Base-by-base conservation (phyloP, 2,329 filamentous ascomycete species). In the Leptographium flavum region DNA sequence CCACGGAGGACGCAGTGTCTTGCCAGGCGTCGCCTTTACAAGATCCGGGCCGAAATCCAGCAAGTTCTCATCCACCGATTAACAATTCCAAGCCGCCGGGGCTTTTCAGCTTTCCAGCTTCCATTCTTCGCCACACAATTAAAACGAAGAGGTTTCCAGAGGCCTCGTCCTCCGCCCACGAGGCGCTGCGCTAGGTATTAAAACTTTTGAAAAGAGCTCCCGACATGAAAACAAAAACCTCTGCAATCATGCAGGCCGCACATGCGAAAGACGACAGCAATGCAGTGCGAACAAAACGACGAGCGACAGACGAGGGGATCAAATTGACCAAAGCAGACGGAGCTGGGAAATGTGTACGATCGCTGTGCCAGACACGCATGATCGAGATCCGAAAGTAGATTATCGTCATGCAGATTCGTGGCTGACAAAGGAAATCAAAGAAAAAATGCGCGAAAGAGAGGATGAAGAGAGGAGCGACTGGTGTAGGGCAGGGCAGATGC, bases 331-430 rank as follows among this genome's bases (percentile, higher is more conserved):
- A 23, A 25, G 19, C 19, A 11, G 19, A 36, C 10, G 19, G 8
- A 11, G n/a, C 9, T 21, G 33, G 17, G 37, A 22, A 51, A 54
- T 59, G 57, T 60, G 56, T 60, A 67, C 62, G 65, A 72, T 71
- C 69, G 69, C 67, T 74, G 72, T 75, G 65, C 73, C 69, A 69
- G 72, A 74, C 71, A 72, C 60, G 68, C 68, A 74, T 67, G 68
- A 73, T 68, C 68, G 66, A 68, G 62, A 63, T 63, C 57, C 63
- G 60, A 65, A 53, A 62, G 56, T 60, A 60, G 64, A 60, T 59
- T 65, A 68, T 74, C 67, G 69, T 74, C 70, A 74, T 75, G 70
- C 65, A 71, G 61, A 68, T 68, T 70, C 69, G 70, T 68, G 61
- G 64, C 60, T 56, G 62, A 60, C 57, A 60, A 57, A 60, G 58